Base-by-base conservation (phyloP, 139 green algal genomes). In the Mychonastes homosphaera region DNA sequence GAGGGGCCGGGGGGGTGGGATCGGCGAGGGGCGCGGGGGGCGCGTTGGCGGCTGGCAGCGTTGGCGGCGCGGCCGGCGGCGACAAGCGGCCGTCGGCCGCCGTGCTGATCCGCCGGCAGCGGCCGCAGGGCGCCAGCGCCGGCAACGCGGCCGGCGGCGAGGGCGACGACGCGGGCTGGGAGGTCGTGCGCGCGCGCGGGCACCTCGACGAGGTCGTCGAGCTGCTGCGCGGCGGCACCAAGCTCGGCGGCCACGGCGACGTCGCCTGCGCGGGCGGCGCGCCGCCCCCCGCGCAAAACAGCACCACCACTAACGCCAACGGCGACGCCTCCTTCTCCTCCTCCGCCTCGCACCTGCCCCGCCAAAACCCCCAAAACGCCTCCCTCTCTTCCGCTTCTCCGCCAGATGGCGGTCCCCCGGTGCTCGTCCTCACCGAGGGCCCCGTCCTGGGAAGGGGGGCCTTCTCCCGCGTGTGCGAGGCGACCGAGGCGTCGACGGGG, bases 201-300 rank as follows among this genome's bases (percentile, higher is more conserved):
- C 87, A 95, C 67, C 49, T 91, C 50, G 87, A 95, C 50, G 87
- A 95, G 65, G 85, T 95, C 43, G 71, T 79, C 64, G 81, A 90
- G 58, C 77, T 95, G 39, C 36, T 67, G 16, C 79, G 82, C 35
- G 78, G 78, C 35, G 78, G 78, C 24, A 73, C 65, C 18, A 82
- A 82, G 58, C 43, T 79, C 2, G 73, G 73, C 52, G 61, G 36
- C 56, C 8, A 18, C 13, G 21, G n/a, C 8, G 36, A 44, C 10
- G 36, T 10, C 12, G 36, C 12, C 12, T 10, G 36, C 10, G 36
- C 12, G 36, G 36, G 12, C 13, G 36, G 36, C 12, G 13, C 36
- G 36, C 12, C 12, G 36, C n/a, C n/a, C n/a, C n/a, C n/a, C n/a
- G n/a, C n/a, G n/a, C n/a, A 46, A 18, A 46, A 46, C 39, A n/a